Percentiles rank a stretch among this genome's conserved stretches.
phyloP scores from a whole-genome alignment of 352 stramenopile genomes.

The Phytophthora boehmeriae region DNA sequence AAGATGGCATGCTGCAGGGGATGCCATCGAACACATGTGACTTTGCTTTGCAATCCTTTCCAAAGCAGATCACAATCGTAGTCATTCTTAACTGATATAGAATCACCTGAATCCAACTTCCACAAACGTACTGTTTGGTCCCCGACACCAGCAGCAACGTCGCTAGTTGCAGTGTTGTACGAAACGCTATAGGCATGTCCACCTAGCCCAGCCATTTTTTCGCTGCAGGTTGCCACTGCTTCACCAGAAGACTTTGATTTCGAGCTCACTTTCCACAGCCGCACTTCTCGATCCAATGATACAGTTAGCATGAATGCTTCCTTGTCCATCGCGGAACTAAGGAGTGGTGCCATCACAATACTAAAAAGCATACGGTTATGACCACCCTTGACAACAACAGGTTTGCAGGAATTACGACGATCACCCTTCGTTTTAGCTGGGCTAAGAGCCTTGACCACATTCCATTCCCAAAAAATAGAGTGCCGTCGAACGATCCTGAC shows the following conservation, averaged over 20 bases:
- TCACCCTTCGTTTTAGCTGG: slow-evolving; percentile 20
- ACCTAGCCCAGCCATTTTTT: slow-evolving; percentile 58
- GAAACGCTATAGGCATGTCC: slow-evolving; percentile 68
- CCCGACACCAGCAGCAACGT: slow-evolving; percentile 62
- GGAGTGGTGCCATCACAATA: slow-evolving; percentile 41
- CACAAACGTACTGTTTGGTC: slow-evolving; percentile 81
- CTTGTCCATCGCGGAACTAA: background rate
- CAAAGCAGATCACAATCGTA: slow-evolving; percentile 63
- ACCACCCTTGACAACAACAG: slow-evolving; percentile 58
- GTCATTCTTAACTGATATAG: slow-evolving; percentile 17
- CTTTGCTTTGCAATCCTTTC: slow-evolving; percentile 81
- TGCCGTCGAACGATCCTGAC: slow-evolving; percentile 77
- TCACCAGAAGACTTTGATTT: slow-evolving; percentile 1
- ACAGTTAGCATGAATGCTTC: slow-evolving; percentile 52
- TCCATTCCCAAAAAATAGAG: slow-evolving; percentile 71
- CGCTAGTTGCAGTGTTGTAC: slow-evolving; percentile 29
- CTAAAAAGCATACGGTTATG: slow-evolving; percentile 73
- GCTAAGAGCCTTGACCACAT: slow-evolving; percentile 2
- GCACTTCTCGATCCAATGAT: slow-evolving; percentile 71
- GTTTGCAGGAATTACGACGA: slow-evolving; percentile 34
- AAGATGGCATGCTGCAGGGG: slow-evolving; percentile 54
- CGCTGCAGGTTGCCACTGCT: slow-evolving; percentile 35
- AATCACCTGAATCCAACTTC: slow-evolving; percentile 27
- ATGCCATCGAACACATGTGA: slow-evolving; percentile 74
- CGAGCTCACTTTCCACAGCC: slow-evolving; percentile 54